A percentile compares a stretch with the other conserved stretches of the same genome.
These are phyloP conservation scores for Strobilomyces dryophilus DNA, from an alignment of 768 basidiomycete genomes.

Conservation along the genomic window DNA sequence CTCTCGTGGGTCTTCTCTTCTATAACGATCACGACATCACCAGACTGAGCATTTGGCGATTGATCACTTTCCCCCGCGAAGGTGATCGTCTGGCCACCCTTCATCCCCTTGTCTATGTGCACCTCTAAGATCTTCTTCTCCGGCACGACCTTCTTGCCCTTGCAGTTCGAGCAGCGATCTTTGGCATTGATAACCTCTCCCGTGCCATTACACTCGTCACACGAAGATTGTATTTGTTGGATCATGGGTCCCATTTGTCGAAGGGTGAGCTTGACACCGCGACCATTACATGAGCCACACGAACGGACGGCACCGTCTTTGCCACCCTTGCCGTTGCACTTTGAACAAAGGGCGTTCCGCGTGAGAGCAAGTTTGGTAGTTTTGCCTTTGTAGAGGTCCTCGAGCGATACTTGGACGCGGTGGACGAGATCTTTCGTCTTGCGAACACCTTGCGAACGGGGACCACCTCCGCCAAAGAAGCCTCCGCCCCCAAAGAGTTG, in stretches of 20 bases:
- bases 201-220: slow-evolving; percentile 89
- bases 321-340: slow-evolving; percentile 95
- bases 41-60: slow-evolving; percentile 81
- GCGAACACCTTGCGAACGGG: slow-evolving; percentile 67
- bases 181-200: slow-evolving; percentile 94
- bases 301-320: slow-evolving; percentile 91
- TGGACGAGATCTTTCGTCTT: slow-evolving; percentile 99
- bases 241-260: slow-evolving; percentile 99
- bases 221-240: slow-evolving; percentile 95
- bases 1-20: slow-evolving; percentile 89
- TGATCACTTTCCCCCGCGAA: slow-evolving; percentile 93
- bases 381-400: slow-evolving; percentile 99
- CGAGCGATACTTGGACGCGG: slow-evolving; percentile 92
- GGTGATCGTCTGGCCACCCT: slow-evolving; percentile 83
- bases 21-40: slow-evolving; percentile 91
- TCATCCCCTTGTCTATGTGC: slow-evolving; percentile 98
- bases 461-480: slow-evolving; percentile 68
- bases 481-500: slow-evolving; percentile 89
- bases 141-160: slow-evolving; percentile 89
- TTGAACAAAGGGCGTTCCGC: slow-evolving; percentile 88
- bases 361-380: slow-evolving; percentile 96
- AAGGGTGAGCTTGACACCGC: slow-evolving; percentile 85
- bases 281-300: slow-evolving; percentile 78
- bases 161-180: slow-evolving; percentile 89
- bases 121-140: slow-evolving; percentile 98